Base-by-base conservation (phyloP, 1,139 yeast species). In the Suhomyces panamericanus region DNA sequence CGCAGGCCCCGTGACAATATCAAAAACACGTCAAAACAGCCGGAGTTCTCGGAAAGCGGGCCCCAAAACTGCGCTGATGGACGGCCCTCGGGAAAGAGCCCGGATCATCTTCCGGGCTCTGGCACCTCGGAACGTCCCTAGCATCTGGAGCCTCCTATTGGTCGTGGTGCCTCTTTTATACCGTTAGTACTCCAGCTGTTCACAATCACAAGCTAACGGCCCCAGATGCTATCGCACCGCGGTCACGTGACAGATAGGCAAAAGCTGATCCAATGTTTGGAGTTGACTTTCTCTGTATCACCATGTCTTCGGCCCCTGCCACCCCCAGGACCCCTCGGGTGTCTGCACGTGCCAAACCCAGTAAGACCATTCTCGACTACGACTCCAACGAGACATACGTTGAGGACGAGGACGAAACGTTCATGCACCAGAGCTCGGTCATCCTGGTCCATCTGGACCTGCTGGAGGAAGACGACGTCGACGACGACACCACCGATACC, bases 361-460 rank as follows among this genome's bases (percentile, higher is more conserved):
- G 37, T 14, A 45, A 48, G 17, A 66, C 70, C 10, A 58, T 69
- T 34, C 51, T 64, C 28, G 58, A 56, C 39, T 60, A 56, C 39
- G 68, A 64, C 42, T 52, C 55, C 22, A 60, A 65, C 43, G 67
- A 63, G 35, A 62, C 73, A 6, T 70, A 69, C 42, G 49, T 69
- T 34, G 76, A 70, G 48, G 73, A 68, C 39, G 72, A 69, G 9
- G 76, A 70, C 49, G 64, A 59, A 39, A 66, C 75, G 0, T 70
- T 66, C 46, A 56, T 63, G 16, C 59, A 64, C 46, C 57, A 61
- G 22, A 62, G 69, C 24, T 47, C 57, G 12, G 35, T 48, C 11
- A 34, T 49, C 12, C 54, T 54, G 38, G 66, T 57, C 6, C 27
- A 12, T 10, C 44, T 15, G 62, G 57, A 42, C 7, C 11, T 35